A percentile compares a stretch with the other conserved stretches of the same genome.
Conservation (phyloP, 768 basidiomycete species). For the Pleurotus citrinopileatus region DNA sequence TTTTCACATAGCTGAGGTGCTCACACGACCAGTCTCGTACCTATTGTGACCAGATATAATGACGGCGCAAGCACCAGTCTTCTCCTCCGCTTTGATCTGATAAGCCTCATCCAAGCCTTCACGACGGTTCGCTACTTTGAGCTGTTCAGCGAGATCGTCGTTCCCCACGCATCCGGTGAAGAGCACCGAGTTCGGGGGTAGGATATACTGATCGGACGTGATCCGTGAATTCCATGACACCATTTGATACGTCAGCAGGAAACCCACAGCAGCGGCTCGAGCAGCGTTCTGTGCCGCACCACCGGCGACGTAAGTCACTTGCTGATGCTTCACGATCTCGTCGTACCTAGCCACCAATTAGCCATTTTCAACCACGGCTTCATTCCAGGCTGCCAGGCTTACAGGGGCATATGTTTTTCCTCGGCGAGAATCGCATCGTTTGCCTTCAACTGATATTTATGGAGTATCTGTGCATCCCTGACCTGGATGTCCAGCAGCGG, state of each 20-base stretch:
- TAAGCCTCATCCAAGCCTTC: constrained; percentile 89
- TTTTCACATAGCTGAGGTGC: neutral
- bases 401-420: constrained; percentile 84
- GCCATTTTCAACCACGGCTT: neutral
- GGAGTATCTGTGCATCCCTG: constrained; percentile 71
- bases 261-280: constrained; percentile 86
- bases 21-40: constrained; percentile 34
- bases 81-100: constrained; percentile 77
- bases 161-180: constrained; percentile 93
- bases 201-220: constrained; percentile 64
- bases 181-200: constrained; percentile 83
- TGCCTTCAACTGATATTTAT: constrained; percentile 86
- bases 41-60: constrained; percentile 90
- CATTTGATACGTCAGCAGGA: neutral
- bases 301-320: constrained; percentile 90
- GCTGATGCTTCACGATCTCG: constrained; percentile 71
- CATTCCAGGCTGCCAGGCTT: constrained; percentile 22
- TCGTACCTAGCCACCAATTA: constrained; percentile 61
- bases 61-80: constrained; percentile 96
- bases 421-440: constrained; percentile 96
- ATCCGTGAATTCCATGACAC: neutral
- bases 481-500: constrained; percentile 96
- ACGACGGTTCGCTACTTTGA: constrained; percentile 83
- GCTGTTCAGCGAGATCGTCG: constrained; percentile 82
- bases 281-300: constrained; percentile 96